Conservation (phyloP, 208 protist species). For the Acanthamoeba culbertsoni region DNA sequence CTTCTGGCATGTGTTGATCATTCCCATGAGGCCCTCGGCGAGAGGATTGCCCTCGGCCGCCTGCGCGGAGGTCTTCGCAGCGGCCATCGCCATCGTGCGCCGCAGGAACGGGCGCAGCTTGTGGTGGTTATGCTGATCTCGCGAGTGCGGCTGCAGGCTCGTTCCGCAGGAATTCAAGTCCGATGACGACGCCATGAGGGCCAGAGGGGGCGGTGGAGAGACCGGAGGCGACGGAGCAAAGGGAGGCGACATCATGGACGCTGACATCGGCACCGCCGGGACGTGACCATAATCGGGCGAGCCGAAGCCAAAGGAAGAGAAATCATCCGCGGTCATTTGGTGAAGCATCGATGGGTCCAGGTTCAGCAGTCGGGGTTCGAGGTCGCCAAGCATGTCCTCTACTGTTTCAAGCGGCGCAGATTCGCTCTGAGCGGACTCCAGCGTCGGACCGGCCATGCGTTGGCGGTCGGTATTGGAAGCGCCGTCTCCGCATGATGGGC, state of each 20-base stretch:
- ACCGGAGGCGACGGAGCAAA: background rate
- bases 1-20: slow-evolving; percentile 41
- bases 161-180: background rate
- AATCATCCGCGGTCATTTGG: background rate
- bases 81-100: background rate
- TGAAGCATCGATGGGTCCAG: background rate
- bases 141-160: background rate
- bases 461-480: background rate
- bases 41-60: background rate
- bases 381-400: background rate
- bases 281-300: background rate
- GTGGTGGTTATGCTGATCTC: background rate
- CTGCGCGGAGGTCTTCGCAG: background rate
- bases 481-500: background rate
- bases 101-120: background rate
- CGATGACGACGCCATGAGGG: background rate
- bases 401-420: background rate
- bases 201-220: background rate
- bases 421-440: background rate
- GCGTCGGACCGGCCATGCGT: background rate
- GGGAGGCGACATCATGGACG: background rate
- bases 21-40: slow-evolving; percentile 15
- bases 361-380: background rate
- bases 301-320: background rate
- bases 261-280: background rate